Evolutionary conservation across 1,139 yeast species (phyloP), one percentile per base, ranked within the genome.

Genomic region (Protomyces inundatus): DNA sequence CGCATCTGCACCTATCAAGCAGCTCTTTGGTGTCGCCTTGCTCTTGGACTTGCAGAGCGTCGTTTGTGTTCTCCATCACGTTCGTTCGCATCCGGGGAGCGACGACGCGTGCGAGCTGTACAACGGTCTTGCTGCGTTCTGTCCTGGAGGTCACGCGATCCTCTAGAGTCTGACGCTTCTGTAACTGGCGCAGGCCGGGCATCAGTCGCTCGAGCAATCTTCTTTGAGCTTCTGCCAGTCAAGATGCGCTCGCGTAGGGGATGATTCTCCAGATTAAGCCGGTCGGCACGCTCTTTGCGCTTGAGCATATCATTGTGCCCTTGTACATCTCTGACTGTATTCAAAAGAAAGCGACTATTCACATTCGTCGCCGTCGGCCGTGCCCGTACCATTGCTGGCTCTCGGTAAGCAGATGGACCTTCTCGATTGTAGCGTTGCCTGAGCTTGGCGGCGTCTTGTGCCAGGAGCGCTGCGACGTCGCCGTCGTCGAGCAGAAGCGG

Each of bases 401-500:
- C 23, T 30, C n/a, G 32, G 32, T 42, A 42, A 30, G 48, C 48
- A 16, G 48, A 42, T 10, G 16, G n/a, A 6, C 48, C 48, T 12
- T n/a, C 16, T 35, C 46, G 12, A 23, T 14, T 30, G 36, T 39
- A 12, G 34, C 23, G 37, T 6, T 30, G 12, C 37, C 37, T 23
- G n/a, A 33, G 14, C 5, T 23, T 42, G 50, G 55, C 23, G 4
- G 62, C 56, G 12, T 58, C 62, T 50, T 48, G 53, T n/a, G 62
- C 62, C 7, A 16, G 34, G 16, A 48, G 42, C 3, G 46, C 37
- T 10, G 55, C 35, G 14, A 39, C 14, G 10, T 46, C 52, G 48
- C 62, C 62, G 32, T 58, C 62, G 14, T 58, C 62, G 4, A 42
- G 42, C 36, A 58, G 37, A 1, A 58, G 36, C 14, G 62, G 62